A percentile compares a stretch with the other conserved stretches of the same genome.
These are phyloP conservation scores for Pseudogymnoascus sp. DNA, from an alignment of 2,329 filamentous ascomycete species.

Conservation along the genomic window DNA sequence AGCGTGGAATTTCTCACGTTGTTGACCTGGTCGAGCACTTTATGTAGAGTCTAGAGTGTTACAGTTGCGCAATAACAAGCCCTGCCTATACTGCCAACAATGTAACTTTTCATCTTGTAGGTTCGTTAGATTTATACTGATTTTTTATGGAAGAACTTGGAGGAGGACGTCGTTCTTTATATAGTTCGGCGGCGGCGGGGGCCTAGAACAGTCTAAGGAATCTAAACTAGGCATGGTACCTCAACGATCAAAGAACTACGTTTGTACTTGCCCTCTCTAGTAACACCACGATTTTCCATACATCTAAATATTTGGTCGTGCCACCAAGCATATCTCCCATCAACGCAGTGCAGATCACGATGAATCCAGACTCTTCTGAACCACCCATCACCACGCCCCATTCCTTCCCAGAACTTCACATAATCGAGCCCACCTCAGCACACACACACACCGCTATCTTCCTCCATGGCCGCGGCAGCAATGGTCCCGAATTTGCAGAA, in stretches of 20 bases:
- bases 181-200: not conserved
- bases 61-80: not conserved
- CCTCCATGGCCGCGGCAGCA: slow-evolving; percentile 34
- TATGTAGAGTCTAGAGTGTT: not conserved
- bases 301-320: too few relatives aligned
- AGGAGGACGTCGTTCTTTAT: not conserved
- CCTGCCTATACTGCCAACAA: not conserved
- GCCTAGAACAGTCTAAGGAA: too few relatives aligned
- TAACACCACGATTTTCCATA: not conserved
- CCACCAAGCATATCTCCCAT: not conserved
- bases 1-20: not conserved
- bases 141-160: not conserved
- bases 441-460: slow-evolving; percentile 32
- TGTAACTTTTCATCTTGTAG: not conserved
- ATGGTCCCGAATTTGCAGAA: slow-evolving; percentile 28
- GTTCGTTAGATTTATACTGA: not conserved
- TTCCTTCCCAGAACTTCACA: slow-evolving; percentile 12
- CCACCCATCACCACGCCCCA: not conserved
- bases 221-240: too few relatives aligned
- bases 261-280: not conserved
- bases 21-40: not conserved
- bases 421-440: slow-evolving; percentile 14
- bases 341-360: not conserved
- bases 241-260: too few relatives aligned
- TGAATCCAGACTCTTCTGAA: not conserved